Percentiles rank a stretch among this genome's conserved stretches.
Conservation (phyloP, 768 basidiomycete species). For the Boletus reticuloceps region DNA sequence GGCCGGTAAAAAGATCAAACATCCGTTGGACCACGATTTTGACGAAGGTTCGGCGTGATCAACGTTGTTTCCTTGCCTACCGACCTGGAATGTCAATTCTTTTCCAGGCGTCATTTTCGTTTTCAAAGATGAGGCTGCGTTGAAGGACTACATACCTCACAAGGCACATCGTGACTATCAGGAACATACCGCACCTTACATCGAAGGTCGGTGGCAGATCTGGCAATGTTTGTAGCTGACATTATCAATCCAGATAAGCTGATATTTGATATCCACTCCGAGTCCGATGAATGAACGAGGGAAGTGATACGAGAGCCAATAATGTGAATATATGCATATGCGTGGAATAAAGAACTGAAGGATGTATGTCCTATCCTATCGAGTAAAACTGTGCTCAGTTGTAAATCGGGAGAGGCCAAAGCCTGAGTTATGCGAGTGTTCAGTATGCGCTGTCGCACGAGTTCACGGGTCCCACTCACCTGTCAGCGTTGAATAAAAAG, state of each 20-base stretch:
- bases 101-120: slow-evolving; percentile 20
- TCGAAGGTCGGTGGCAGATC: slow-evolving; percentile 16
- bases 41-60: slow-evolving; percentile 17
- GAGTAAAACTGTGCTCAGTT: slow-evolving; percentile 33
- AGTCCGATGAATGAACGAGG: slow-evolving; percentile 4
- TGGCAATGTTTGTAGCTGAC: background rate
- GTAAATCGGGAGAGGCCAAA: slow-evolving; percentile 77
- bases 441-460: slow-evolving; percentile 1
- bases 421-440: slow-evolving; percentile 26
- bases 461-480: slow-evolving; percentile 38
- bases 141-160: slow-evolving; percentile 14
- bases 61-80: background rate
- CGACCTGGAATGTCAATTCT: background rate
- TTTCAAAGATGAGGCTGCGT: slow-evolving; percentile 17
- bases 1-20: slow-evolving; percentile 13
- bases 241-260: slow-evolving; percentile 12
- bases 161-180: slow-evolving; percentile 13
- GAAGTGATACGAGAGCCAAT: background rate
- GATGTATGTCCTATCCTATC: background rate
- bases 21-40: slow-evolving; percentile 21
- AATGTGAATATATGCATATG: slow-evolving; percentile 2
- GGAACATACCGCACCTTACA: background rate
- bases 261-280: slow-evolving; percentile 21
- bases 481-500: slow-evolving; percentile 89
- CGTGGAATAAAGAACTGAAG: background rate